Evolutionary conservation across 768 basidiomycete genomes (phyloP), one percentile per base, ranked within the genome.

Genomic region (Pisolithus marmoratus): DNA sequence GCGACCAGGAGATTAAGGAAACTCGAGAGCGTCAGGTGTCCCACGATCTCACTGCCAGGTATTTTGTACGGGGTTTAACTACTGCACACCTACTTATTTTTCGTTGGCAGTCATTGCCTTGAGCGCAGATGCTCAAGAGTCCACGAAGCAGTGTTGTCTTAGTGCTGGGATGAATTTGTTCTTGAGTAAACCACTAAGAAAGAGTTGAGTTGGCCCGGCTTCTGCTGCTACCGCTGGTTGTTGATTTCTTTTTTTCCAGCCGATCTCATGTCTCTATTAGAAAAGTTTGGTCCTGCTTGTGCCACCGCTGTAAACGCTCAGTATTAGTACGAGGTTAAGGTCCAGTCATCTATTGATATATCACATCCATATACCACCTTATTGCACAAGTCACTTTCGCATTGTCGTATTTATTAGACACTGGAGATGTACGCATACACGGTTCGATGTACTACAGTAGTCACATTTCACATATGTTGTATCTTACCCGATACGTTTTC

Each of bases 111-210:
- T 89, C 48, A 77, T 86, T 36, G 86, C 85, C 3, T 66, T 89
- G 47, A 85, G 84, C 60, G 86, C 85, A 2, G 86, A 89, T 64
- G 85, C 83, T 57, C 85, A 88, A 66, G 84, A 85, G 47, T 85
- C 84, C 4, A 86, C 86, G 2, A 86, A 86, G 59, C 78, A 82
- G 61, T 73, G 87, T 9, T 89, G 86, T 58, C 65, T 87, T n/a
- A 86, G 83, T 56, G 83, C 84, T 3, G 87, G 87, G 9, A 89
- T 89, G 87, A 85, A 87, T 59, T 72, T 75, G 4, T 89, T 87
- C 64, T 78, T 87, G 57, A 85, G 80, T 61, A 89, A 89, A 67
- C 87, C 87, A 12, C 67, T 87, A 38, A 80, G 74, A 59, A 83
- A 80, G 61, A 70, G 83, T 45, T 82, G 53, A 54, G 70, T 48